Percentiles rank a stretch among this genome's conserved stretches.
Conservation (phyloP, 352 stramenopile genomes). For the Globisporangium orthogonon region DNA sequence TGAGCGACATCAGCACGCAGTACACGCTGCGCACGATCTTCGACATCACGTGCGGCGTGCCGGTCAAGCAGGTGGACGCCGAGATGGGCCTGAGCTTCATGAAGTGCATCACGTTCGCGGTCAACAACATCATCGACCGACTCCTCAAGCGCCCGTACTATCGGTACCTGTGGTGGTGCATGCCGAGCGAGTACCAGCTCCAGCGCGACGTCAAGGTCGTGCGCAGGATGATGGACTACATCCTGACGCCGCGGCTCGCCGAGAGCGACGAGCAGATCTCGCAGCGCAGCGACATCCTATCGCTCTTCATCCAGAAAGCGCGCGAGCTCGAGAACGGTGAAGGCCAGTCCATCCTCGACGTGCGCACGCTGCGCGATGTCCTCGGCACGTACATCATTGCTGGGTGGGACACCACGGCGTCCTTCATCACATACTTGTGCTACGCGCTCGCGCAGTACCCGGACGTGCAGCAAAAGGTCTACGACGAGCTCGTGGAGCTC, state of each 20-base stretch:
- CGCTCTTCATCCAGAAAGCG: slow-evolving; percentile 44
- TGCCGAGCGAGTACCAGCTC: slow-evolving; percentile 49
- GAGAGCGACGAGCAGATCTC: slow-evolving; percentile 25
- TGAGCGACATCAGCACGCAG: slow-evolving; percentile 37
- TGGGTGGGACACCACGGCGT: slow-evolving; percentile 68
- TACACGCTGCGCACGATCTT: slow-evolving; percentile 54
- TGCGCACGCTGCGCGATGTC: neutral
- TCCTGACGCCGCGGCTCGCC: slow-evolving; percentile 30
- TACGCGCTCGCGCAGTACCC: slow-evolving; percentile 63
- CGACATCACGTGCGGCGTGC: slow-evolving; percentile 45
- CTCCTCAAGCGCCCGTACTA: slow-evolving; percentile 59
- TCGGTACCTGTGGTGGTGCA: slow-evolving; percentile 42
- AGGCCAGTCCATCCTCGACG: neutral
- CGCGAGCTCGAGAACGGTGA: slow-evolving; percentile 20
- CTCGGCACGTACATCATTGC: slow-evolving; percentile 36
- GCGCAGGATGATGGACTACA: slow-evolving; percentile 27
- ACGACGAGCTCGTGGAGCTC: slow-evolving; percentile 26
- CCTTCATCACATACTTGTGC: slow-evolving; percentile 68
- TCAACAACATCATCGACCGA: slow-evolving; percentile 32
- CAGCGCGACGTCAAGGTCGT: slow-evolving; percentile 17
- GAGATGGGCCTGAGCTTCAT: slow-evolving; percentile 23
- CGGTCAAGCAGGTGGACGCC: slow-evolving; percentile 24
- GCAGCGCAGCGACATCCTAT: slow-evolving; percentile 32
- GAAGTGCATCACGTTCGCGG: slow-evolving; percentile 39
- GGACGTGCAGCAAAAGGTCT: slow-evolving; percentile 38